These are phyloP conservation scores for Cystobasidium ongulense DNA, from an alignment of 768 basidiomycete species.

Conservation along the genomic window DNA sequence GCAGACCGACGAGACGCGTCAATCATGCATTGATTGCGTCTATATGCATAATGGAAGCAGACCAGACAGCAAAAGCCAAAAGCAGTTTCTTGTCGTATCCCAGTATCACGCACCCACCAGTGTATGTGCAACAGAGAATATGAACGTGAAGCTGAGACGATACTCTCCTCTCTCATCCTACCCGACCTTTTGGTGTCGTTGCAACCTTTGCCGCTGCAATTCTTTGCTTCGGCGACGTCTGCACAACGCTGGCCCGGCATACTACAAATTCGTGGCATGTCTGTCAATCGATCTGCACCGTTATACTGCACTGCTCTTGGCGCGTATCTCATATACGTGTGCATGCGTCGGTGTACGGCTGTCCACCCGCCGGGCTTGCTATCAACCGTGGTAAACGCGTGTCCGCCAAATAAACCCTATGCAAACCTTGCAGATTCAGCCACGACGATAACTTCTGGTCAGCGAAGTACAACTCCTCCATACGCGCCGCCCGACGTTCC, in stretches of 20 bases:
- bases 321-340: no score
- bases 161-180: neutral
- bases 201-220: neutral
- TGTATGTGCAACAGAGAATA: neutral
- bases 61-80: neutral
- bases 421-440: neutral
- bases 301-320: no score
- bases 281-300: no score
- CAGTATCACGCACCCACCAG: neutral
- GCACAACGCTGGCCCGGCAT: neutral
- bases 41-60: neutral
- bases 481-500: conserved; percentile 21
- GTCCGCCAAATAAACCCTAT: neutral
- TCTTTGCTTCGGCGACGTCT: neutral
- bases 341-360: no score
- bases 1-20: no score
- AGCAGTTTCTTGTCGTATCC: neutral
- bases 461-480: conserved; percentile 21
- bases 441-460: neutral
- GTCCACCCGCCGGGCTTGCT: no score
- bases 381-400: no score
- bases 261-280: no score
- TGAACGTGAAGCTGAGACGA: neutral
- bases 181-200: neutral
- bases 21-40: no score